Percentiles rank a stretch among this genome's conserved stretches.
phyloP scores from a whole-genome alignment of 2,329 filamentous ascomycete species.

The Lithohypha guttulata region DNA sequence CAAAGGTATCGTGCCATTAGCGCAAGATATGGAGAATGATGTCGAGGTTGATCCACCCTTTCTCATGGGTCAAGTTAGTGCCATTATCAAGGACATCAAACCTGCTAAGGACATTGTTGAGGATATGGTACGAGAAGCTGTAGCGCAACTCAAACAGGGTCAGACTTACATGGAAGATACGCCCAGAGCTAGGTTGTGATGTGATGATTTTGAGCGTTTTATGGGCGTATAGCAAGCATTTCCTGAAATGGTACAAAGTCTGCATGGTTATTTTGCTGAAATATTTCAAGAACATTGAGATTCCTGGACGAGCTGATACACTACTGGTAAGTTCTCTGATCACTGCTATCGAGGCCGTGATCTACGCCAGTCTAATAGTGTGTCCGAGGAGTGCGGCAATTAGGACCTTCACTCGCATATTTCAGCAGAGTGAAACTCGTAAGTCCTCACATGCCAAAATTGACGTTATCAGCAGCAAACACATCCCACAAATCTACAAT shows the following conservation, averaged over 20 bases:
- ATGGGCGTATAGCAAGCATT: neutral
- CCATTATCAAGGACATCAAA: slow-evolving; percentile 63
- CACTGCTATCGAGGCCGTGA: no score
- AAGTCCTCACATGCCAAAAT: no score
- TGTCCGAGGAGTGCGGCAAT: no score
- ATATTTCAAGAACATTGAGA: neutral
- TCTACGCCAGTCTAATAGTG: no score
- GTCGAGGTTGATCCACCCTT: slow-evolving; percentile 74
- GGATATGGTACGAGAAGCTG: slow-evolving; percentile 76
- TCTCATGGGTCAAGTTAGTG: slow-evolving; percentile 89
- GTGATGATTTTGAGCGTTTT: neutral
- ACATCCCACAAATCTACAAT: no score
- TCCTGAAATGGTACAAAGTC: no score
- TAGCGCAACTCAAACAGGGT: slow-evolving; percentile 54
- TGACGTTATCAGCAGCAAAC: no score
- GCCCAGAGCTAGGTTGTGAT: neutral
- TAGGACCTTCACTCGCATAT: no score
- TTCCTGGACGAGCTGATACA: no score
- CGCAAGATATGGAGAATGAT: slow-evolving; percentile 65
- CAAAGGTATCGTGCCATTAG: slow-evolving; percentile 66
- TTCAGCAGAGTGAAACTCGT: no score
- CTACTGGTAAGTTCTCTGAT: no score
- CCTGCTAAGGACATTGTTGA: slow-evolving; percentile 76
- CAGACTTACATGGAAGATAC: slow-evolving; percentile 43
- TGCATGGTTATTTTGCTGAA: neutral